Conservation (phyloP, 306 rosid genomes). For the Quercus agrifolia region DNA sequence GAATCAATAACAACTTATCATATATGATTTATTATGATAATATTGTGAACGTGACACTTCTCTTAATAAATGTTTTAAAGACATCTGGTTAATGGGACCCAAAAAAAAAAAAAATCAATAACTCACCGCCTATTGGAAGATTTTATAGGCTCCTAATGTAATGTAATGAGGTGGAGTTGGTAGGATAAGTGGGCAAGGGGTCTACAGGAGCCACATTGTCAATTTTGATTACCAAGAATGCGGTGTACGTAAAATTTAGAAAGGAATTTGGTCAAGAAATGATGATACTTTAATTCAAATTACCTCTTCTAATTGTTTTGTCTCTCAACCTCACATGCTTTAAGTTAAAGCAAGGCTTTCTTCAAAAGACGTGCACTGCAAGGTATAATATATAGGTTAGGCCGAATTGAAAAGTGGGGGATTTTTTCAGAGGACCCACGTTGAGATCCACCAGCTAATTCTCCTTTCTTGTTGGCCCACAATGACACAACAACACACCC, state of each 20-base stretch:
- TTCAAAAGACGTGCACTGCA: slow-evolving; percentile 44
- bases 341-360: slow-evolving; percentile 56
- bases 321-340: slow-evolving; percentile 51
- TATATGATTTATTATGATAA: no score
- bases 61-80: no score
- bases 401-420: slow-evolving; percentile 11
- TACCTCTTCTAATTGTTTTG: slow-evolving; percentile 19
- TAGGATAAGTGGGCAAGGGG: not conserved
- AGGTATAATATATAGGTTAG: slow-evolving; percentile 24
- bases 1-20: no score
- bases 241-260: slow-evolving; percentile 11
- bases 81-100: no score
- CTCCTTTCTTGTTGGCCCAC: slow-evolving; percentile 2
- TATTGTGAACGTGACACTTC: accelerated
- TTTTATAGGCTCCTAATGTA: no score
- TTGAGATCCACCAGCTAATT: slow-evolving; percentile 28
- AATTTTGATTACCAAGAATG: slow-evolving; percentile 1
- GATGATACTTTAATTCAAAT: slow-evolving; percentile 50
- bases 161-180: no score
- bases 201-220: slow-evolving; percentile 4
- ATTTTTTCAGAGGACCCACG: not conserved
- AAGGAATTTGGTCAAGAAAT: slow-evolving; percentile 30
- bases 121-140: no score
- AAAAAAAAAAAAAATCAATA: no score
- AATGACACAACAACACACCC: slow-evolving; percentile 20